These are phyloP conservation scores for Porphyrellus sp. DNA, from an alignment of 1,284 basidiomycete species.

Conservation along the genomic window DNA sequence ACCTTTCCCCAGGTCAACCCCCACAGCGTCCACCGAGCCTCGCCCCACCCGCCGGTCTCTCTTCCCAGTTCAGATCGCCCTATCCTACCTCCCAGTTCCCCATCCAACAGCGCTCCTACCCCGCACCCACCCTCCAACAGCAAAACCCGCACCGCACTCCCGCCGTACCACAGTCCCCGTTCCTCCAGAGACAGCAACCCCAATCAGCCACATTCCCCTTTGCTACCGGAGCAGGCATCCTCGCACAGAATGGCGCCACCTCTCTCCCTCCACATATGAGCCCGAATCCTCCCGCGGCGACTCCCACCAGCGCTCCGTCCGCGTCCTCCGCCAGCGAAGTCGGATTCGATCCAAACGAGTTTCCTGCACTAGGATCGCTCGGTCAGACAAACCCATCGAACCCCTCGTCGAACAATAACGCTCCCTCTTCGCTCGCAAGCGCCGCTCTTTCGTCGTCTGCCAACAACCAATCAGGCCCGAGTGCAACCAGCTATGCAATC, in stretches of 20 bases:
- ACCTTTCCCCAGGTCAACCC: slow-evolving; percentile 59
- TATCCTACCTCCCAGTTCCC: slow-evolving; percentile 55
- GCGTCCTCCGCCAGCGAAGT: slow-evolving; percentile 67
- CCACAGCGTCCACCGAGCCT: slow-evolving; percentile 74
- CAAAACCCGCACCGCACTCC: slow-evolving; percentile 56
- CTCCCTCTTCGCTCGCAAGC: slow-evolving; percentile 23
- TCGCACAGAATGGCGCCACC: slow-evolving; percentile 56
- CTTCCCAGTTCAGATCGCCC: slow-evolving; percentile 60
- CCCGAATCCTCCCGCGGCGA: slow-evolving; percentile 47
- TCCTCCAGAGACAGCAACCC: slow-evolving; percentile 55
- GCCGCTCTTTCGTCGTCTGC: slow-evolving; percentile 32
- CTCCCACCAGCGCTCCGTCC: slow-evolving; percentile 46
- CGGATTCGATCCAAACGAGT: slow-evolving; percentile 82
- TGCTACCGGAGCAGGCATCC: slow-evolving; percentile 37
- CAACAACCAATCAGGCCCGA: slow-evolving; percentile 35
- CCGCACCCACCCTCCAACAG: slow-evolving; percentile 49
- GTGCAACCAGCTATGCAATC: slow-evolving; percentile 64
- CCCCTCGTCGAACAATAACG: slow-evolving; percentile 34
- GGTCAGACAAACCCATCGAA: slow-evolving; percentile 39
- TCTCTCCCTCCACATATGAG: slow-evolving; percentile 52
- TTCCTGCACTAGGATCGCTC: slow-evolving; percentile 74
- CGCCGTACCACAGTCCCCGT: slow-evolving; percentile 60
- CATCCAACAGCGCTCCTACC: slow-evolving; percentile 56
- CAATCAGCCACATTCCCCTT: slow-evolving; percentile 56
- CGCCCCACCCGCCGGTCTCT: slow-evolving; percentile 58